Conservation (phyloP, 1,139 yeast species). For the Eremothecium coryli region DNA sequence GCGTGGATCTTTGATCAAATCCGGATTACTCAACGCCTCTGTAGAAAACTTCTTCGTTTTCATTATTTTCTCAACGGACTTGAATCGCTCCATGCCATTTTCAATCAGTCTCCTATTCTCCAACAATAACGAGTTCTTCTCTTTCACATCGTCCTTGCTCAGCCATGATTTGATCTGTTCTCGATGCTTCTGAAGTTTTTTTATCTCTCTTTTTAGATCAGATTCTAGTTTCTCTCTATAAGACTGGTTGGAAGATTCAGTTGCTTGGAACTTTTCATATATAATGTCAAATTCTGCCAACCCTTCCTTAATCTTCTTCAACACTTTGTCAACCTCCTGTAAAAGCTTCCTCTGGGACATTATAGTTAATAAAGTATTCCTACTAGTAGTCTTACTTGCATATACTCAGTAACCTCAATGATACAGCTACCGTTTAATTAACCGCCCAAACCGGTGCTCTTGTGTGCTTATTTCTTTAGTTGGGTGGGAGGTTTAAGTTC, state of each 20-base stretch:
- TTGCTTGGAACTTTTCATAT: conserved; percentile 73
- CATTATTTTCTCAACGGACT: conserved; percentile 87
- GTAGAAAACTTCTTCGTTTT: conserved; percentile 93
- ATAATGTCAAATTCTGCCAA: conserved; percentile 76
- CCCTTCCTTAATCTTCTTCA: conserved; percentile 94
- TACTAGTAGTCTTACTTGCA: too few species aligned
- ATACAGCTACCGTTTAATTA: too few species aligned
- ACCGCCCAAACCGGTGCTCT: too few species aligned
- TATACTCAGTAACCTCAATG: too few species aligned
- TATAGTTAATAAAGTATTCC: neutral
- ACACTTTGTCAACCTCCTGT: conserved; percentile 90
- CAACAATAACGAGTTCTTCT: conserved; percentile 61
- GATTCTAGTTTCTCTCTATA: conserved; percentile 92
- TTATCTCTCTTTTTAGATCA: conserved; percentile 91
- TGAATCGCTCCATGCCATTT: conserved; percentile 92
- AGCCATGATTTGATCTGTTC: conserved; percentile 97
- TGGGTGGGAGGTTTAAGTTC: too few species aligned
- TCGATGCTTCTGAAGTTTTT: conserved; percentile 85
- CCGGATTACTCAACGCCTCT: conserved; percentile 75
- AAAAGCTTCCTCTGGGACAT: conserved; percentile 65
- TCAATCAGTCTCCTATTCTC: conserved; percentile 83
- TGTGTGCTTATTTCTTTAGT: too few species aligned
- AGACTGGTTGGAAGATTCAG: conserved; percentile 60
- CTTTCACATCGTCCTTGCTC: conserved; percentile 85
- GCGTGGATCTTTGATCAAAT: conserved; percentile 57